These are phyloP conservation scores for Neurospora sp. DNA, from an alignment of 2,329 filamentous ascomycete genomes.

Conservation along the genomic window DNA sequence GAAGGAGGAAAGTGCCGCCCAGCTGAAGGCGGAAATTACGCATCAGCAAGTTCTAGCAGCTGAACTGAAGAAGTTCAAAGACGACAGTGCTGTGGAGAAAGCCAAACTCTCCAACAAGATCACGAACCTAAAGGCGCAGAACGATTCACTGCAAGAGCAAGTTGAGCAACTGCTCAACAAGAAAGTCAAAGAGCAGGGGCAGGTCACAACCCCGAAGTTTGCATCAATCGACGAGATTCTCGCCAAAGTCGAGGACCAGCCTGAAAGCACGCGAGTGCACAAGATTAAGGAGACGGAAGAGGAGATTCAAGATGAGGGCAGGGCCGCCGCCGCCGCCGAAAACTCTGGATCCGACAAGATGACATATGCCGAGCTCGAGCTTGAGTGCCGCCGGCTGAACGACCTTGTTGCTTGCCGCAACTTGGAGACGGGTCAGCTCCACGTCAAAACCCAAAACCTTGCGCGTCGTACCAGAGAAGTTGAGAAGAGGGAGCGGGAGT, in stretches of 20 bases:
- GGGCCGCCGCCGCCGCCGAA: neutral
- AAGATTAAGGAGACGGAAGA: neutral
- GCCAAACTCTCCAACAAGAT: neutral
- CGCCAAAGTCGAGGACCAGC: neutral
- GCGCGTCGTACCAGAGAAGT: neutral
- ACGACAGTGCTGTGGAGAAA: neutral
- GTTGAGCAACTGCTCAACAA: neutral
- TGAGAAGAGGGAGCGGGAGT: neutral
- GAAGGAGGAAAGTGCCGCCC: neutral
- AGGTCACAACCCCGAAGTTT: neutral
- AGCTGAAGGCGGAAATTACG: neutral
- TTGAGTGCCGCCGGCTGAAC: neutral
- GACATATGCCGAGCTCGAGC: neutral
- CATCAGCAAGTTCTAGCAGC: neutral
- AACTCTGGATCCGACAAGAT: neutral
- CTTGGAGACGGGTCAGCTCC: neutral
- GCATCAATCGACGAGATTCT: neutral
- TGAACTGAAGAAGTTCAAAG: neutral
- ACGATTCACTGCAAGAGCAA: neutral
- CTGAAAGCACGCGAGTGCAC: neutral
- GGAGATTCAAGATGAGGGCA: neutral
- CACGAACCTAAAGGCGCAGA: neutral
- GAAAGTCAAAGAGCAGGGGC: neutral
- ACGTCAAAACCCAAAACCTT: neutral
- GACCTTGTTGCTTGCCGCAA: neutral